Conservation (phyloP, 257 asterid genomes). For the Solanum pennellii region DNA sequence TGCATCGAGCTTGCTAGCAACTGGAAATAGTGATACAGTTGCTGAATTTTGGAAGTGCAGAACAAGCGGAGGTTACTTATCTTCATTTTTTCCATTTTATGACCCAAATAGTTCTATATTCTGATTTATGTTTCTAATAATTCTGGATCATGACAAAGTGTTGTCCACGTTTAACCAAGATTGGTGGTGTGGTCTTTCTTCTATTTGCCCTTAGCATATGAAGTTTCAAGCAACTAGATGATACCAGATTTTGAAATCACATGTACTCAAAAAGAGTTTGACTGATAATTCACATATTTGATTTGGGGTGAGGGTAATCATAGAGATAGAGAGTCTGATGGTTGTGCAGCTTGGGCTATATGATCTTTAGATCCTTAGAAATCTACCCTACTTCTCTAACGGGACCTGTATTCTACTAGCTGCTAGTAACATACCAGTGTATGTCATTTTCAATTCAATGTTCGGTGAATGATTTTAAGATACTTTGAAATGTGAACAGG, state of each 20-base stretch:
- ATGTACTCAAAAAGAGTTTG: not conserved
- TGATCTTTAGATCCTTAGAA: not conserved
- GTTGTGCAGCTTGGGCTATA: not conserved
- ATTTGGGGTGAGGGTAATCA: not conserved
- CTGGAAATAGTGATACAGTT: conserved; percentile 18
- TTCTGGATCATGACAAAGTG: not conserved
- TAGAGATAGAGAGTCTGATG: not conserved
- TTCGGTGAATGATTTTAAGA: not conserved
- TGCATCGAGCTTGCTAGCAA: conserved; percentile 45
- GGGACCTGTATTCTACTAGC: not conserved
- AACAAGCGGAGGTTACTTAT: conserved; percentile 60
- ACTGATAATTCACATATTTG: not conserved
- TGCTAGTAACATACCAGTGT: not conserved
- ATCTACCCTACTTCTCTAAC: not conserved
- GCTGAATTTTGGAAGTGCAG: conserved; percentile 64
- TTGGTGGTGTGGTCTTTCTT: not conserved
- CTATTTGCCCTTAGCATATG: not conserved
- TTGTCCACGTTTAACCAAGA: not conserved
- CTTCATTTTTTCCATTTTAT: not conserved
- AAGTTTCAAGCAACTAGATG: not conserved
- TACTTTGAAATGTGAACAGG: conserved; percentile 26
- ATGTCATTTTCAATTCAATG: not conserved
- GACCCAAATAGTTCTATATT: not conserved
- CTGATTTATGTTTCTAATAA: not conserved
- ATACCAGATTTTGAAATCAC: not conserved